These are phyloP conservation scores for Annulohypoxylon bovei DNA, from an alignment of 495 filamentous ascomycete species.

Conservation along the genomic window DNA sequence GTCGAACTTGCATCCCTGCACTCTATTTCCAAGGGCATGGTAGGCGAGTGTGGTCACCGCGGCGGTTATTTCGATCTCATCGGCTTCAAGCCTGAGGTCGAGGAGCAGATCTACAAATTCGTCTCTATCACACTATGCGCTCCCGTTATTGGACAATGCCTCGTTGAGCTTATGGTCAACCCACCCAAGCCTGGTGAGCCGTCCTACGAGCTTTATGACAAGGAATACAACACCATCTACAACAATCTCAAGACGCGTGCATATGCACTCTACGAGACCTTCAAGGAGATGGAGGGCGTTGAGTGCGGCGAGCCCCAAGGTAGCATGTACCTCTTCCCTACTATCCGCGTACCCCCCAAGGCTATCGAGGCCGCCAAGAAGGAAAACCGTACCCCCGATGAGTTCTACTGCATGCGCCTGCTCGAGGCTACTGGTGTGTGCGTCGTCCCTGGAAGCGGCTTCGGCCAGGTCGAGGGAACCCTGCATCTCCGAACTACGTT, in stretches of 20 bases:
- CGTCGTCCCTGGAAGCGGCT: slow-evolving; percentile 89
- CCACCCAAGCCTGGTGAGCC: slow-evolving; percentile 84
- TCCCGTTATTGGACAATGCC: slow-evolving; percentile 93
- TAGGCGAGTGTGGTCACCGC: slow-evolving; percentile 96
- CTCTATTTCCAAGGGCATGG: slow-evolving; percentile 94
- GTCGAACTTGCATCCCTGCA: slow-evolving; percentile 89
- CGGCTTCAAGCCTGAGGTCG: slow-evolving; percentile 85
- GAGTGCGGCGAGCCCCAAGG: slow-evolving; percentile 88
- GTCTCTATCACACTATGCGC: slow-evolving; percentile 95
- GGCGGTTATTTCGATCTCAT: slow-evolving; percentile 96
- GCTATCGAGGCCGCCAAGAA: slow-evolving; percentile 78
- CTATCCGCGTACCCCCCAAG: slow-evolving; percentile 78
- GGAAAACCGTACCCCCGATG: slow-evolving; percentile 80
- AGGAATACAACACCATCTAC: slow-evolving; percentile 85
- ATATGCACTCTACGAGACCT: slow-evolving; percentile 84
- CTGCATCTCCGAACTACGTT: slow-evolving; percentile 98
- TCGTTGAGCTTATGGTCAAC: slow-evolving; percentile 97
- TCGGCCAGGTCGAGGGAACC: slow-evolving; percentile 91
- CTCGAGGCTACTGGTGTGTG: slow-evolving; percentile 97
- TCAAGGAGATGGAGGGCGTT: slow-evolving; percentile 94
- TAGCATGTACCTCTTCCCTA: slow-evolving; percentile 98
- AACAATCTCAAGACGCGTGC: slow-evolving; percentile 80
- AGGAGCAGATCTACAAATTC: slow-evolving; percentile 97
- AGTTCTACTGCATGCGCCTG: slow-evolving; percentile 90
- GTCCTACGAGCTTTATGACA: slow-evolving; percentile 80